A percentile compares a stretch with the other conserved stretches of the same genome.
Conservation (phyloP, 192 early-diverging fungal species). For the Coemansia reversa region DNA sequence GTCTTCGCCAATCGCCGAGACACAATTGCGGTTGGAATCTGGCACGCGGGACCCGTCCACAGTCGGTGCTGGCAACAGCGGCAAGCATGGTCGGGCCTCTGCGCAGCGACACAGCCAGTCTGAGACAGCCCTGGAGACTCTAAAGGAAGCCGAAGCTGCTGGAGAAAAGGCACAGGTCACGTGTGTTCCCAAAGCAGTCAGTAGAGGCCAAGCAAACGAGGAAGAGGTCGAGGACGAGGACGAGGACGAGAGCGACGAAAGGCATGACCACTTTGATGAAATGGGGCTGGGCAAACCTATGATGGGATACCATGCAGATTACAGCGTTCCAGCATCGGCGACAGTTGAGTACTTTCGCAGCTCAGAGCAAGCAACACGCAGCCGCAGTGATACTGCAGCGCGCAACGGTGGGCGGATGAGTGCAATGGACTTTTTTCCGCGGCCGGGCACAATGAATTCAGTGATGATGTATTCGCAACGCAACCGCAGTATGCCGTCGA, state of each 20-base stretch:
- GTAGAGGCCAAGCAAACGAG: background rate
- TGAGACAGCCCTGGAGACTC: slow-evolving; percentile 46
- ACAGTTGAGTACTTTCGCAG: slow-evolving; percentile 30
- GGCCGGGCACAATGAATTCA: slow-evolving; percentile 7
- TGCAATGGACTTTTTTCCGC: slow-evolving; percentile 29
- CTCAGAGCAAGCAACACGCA: slow-evolving; percentile 34
- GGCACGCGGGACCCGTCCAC: slow-evolving; percentile 3
- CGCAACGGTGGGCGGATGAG: slow-evolving; percentile 26
- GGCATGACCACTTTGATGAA: slow-evolving; percentile 11
- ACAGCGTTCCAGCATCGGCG: slow-evolving; percentile 40
- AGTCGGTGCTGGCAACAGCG: background rate
- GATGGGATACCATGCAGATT: slow-evolving; percentile 17
- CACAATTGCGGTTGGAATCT: slow-evolving; percentile 19
- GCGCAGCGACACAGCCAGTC: slow-evolving; percentile 52
- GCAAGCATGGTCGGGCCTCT: slow-evolving; percentile 10
- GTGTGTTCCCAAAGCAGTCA: background rate
- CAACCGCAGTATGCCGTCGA: slow-evolving; percentile 70
- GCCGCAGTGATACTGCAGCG: slow-evolving; percentile 20
- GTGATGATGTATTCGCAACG: slow-evolving; percentile 51
- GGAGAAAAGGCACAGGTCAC: background rate
- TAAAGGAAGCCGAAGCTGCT: slow-evolving; percentile 27
- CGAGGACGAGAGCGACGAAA: background rate
- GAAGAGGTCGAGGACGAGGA: slow-evolving; percentile 4
- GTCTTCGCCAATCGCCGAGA: background rate
- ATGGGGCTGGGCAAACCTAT: background rate